Conservation (phyloP, 2,329 filamentous ascomycete genomes). For the Paecilomyces sp. region DNA sequence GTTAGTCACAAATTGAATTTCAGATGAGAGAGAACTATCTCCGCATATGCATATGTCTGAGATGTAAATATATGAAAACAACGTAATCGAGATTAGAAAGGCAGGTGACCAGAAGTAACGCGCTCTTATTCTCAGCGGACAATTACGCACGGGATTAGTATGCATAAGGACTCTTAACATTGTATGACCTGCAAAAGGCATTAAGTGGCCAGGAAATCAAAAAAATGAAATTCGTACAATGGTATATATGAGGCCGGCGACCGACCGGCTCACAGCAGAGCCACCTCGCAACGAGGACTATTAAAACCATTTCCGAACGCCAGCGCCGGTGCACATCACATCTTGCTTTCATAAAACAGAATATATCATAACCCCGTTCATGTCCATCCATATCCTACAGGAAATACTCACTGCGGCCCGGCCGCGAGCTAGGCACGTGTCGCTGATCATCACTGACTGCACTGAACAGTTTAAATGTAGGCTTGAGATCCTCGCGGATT, state of each 20-base stretch:
- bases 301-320: constrained; percentile 16
- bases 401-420: constrained; percentile 43
- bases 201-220: not conserved
- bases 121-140: not conserved
- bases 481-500: constrained; percentile 73
- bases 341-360: not conserved
- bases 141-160: not conserved
- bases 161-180: not conserved
- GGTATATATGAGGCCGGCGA: not conserved
- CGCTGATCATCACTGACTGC: constrained; percentile 41
- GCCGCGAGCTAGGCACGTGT: constrained; percentile 37
- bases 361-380: constrained; percentile 5
- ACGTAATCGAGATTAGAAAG: not conserved
- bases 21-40: not conserved
- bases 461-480: constrained; percentile 64
- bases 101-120: not conserved
- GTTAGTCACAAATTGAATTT: not conserved
- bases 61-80: not conserved
- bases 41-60: not conserved
- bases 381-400: constrained; percentile 25
- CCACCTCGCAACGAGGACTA: not conserved
- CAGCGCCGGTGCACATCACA: constrained; percentile 23
- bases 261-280: not conserved
- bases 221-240: not conserved
- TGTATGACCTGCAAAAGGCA: not conserved